These are phyloP conservation scores for Epicoccum sorghinum DNA, from an alignment of 2,329 filamentous ascomycete species.

Conservation along the genomic window DNA sequence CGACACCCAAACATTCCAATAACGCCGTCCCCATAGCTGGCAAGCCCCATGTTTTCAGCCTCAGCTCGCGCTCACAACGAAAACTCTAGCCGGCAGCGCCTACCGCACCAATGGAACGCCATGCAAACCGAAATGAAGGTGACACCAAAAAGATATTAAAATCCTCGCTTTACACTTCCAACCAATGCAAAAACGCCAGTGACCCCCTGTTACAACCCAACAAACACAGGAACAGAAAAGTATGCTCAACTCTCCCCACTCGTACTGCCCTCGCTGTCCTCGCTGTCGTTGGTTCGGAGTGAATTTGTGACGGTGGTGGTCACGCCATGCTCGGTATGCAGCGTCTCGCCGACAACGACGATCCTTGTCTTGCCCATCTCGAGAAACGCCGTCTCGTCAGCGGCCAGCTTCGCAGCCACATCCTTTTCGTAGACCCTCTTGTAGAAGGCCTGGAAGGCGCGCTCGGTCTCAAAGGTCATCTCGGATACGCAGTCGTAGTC, in stretches of 20 bases:
- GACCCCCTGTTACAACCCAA: not conserved
- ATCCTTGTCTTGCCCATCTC: conserved; percentile 24
- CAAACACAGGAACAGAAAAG: not conserved
- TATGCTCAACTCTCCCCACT: conserved; percentile 18
- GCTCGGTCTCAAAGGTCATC: conserved; percentile 31
- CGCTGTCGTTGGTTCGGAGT: conserved; percentile 19
- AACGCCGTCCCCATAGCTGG: too few relatives aligned
- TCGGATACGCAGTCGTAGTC: conserved; percentile 38
- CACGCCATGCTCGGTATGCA: conserved; percentile 20
- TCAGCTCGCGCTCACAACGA: not conserved
- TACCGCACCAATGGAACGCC: not conserved
- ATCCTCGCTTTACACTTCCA: not conserved
- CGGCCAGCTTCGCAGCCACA: conserved; percentile 25
- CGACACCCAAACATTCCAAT: too few relatives aligned
- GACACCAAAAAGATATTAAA: not conserved
- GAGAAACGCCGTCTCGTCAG: conserved; percentile 35
- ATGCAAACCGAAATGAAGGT: not conserved
- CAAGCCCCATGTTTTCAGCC: too few relatives aligned
- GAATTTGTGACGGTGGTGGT: conserved; percentile 13
- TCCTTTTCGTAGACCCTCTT: conserved; percentile 30
- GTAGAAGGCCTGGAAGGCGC: conserved; percentile 35
- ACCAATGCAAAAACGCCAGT: not conserved
- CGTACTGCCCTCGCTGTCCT: conserved; percentile 22
- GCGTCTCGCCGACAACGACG: conserved; percentile 38
- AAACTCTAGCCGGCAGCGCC: not conserved